Base-by-base conservation (phyloP, 805 yeast species). In the Wickerhamomyces rabaulensis region DNA sequence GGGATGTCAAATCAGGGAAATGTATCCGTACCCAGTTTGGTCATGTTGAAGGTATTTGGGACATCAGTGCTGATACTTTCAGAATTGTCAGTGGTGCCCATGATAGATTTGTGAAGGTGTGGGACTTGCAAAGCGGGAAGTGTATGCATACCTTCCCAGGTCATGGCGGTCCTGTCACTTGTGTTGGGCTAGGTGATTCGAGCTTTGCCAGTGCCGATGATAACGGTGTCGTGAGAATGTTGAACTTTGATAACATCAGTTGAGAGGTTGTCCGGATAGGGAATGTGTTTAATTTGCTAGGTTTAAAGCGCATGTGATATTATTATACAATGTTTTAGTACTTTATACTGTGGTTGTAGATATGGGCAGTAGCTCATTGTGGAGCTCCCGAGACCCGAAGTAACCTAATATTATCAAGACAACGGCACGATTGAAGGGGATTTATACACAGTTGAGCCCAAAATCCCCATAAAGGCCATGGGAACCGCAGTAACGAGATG, bases 11-110 rank as follows among this genome's bases (percentile, higher is more conserved):
- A 51, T 80, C 94, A 1, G 97, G 97, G 4, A 79, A 81, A 63
- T 92, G 98, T 61, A 79, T 90, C 10, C 75, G 97, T 48, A 94
- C 99, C 0, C 92, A 94, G 65, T 94, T 92, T 69, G 99, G 99
- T 3, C 99, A 94, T 62, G 89, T 92, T 45, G 98, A 94, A 66
- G 99, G 99, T 20, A 96, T 94, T 17, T 92, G 98, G 97, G 89
- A 92, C 39, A 85, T 94, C 46, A 89, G 94, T 16, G 96, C 97
- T 1, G 98, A 94, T 69, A 90, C 91, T 36, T 94, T 94, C 73
- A 77, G 99, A 54, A 87, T 94, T 40, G 87, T 92, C 10, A 83
- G 94, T 57, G 98, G 98, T 2, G 91, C 97, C 1, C 97, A 94
- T 61, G 99, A 94, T 69, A 78, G 89, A 52, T 72, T 81, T 31